phyloP scores from a whole-genome alignment of 2,329 filamentous ascomycete genomes.

The Fusarium redolens region DNA sequence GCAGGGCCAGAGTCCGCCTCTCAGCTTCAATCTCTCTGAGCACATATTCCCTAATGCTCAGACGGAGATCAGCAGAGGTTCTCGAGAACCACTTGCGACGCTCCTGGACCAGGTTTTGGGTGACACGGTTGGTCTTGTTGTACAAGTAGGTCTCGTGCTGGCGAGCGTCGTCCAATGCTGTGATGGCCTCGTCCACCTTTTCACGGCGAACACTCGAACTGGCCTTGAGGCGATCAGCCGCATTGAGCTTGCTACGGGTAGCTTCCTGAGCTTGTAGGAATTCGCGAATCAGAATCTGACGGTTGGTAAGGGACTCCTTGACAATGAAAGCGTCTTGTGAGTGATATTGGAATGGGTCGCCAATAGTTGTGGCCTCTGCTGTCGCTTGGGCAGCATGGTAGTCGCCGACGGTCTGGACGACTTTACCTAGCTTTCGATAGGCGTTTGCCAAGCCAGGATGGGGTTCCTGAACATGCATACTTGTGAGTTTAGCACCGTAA shows the following conservation, averaged over 20 bases:
- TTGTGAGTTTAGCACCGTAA: constrained; percentile 88
- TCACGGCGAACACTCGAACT: constrained; percentile 89
- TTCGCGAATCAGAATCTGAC: constrained; percentile 94
- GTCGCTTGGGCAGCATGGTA: constrained; percentile 97
- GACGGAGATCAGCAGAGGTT: constrained; percentile 84
- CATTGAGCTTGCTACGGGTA: constrained; percentile 83
- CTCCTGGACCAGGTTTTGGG: constrained; percentile 87
- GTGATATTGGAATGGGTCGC: constrained; percentile 94
- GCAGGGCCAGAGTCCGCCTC: constrained; percentile 86
- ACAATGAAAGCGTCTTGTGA: constrained; percentile 97
- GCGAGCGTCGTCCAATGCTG: constrained; percentile 86
- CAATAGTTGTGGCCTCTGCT: constrained; percentile 92
- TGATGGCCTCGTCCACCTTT: constrained; percentile 98
- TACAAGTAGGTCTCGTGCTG: constrained; percentile 83
- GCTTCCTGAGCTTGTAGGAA: constrained; percentile 89
- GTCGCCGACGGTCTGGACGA: constrained; percentile 93
- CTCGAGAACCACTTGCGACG: constrained; percentile 91
- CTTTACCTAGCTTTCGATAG: constrained; percentile 93
- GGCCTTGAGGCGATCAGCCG: constrained; percentile 88
- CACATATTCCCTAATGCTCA: constrained; percentile 90
- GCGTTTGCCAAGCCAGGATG: constrained; percentile 89
- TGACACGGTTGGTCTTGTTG: constrained; percentile 89
- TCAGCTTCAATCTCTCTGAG: constrained; percentile 96
- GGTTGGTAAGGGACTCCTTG: constrained; percentile 97
- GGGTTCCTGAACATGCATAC: constrained; percentile 89